These are phyloP conservation scores for Chlorociboria aeruginascens DNA, from an alignment of 495 filamentous ascomycete genomes.

Conservation along the genomic window DNA sequence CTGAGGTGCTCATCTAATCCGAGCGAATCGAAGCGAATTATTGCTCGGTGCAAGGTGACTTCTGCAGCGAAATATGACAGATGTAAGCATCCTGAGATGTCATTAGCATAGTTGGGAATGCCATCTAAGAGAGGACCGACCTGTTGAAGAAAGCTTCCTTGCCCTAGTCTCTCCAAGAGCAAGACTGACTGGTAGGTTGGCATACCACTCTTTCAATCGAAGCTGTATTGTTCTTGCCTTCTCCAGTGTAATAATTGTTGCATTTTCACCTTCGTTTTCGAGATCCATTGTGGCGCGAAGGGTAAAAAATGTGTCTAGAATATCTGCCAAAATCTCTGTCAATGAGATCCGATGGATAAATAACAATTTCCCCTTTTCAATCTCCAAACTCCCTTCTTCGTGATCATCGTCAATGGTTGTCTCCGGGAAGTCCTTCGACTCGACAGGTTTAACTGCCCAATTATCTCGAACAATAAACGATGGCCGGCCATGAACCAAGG, in stretches of 20 bases:
- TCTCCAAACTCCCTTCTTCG: constrained; percentile 47
- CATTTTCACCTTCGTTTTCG: constrained; percentile 33
- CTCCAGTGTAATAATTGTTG: constrained; percentile 47
- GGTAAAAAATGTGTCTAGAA: constrained; percentile 70
- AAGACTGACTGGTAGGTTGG: constrained; percentile 46
- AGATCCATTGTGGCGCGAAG: constrained; percentile 42
- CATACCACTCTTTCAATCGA: constrained; percentile 70
- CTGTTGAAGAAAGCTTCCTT: constrained; percentile 39
- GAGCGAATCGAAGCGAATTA: constrained; percentile 45
- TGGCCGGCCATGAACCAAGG: constrained; percentile 70
- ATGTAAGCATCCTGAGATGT: constrained; percentile 53
- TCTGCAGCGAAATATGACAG: constrained; percentile 76
- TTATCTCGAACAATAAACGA: constrained; percentile 67
- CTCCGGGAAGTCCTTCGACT: constrained; percentile 60
- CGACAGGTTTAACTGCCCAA: constrained; percentile 65
- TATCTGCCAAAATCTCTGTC: constrained; percentile 62
- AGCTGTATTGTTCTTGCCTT: constrained; percentile 74
- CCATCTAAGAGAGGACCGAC: not conserved
- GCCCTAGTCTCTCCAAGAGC: constrained; percentile 46
- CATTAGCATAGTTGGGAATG: not conserved
- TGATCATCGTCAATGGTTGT: constrained; percentile 40
- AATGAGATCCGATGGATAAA: constrained; percentile 64
- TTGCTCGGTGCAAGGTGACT: constrained; percentile 72
- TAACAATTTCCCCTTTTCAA: constrained; percentile 52
- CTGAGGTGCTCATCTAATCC: constrained; percentile 53